These are phyloP conservation scores for Lathyrus sativus DNA, from an alignment of 306 rosid species.

Conservation along the genomic window DNA sequence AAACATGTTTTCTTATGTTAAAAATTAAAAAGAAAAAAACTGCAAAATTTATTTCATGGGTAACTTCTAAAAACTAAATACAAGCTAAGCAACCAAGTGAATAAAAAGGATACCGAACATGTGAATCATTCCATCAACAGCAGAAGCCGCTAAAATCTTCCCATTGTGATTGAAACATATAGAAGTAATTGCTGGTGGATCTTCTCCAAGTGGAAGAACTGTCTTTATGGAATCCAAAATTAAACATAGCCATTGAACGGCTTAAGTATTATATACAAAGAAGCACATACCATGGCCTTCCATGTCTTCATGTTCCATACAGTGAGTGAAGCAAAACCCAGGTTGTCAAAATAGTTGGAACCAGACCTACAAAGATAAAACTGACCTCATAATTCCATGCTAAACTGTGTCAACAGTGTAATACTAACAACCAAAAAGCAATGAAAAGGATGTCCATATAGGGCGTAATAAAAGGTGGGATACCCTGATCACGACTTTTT, in stretches of 20 bases:
- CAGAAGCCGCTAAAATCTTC: slow-evolving; percentile 92
- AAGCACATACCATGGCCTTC: slow-evolving; percentile 86
- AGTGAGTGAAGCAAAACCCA: slow-evolving; percentile 84
- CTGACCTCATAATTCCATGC: slow-evolving; percentile 24
- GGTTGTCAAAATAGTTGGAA: slow-evolving; percentile 55
- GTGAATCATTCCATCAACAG: slow-evolving; percentile 97
- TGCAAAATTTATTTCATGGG: slow-evolving; percentile 27
- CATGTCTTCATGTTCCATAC: slow-evolving; percentile 98
- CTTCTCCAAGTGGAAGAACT: slow-evolving; percentile 98
- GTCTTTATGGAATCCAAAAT: slow-evolving; percentile 74
- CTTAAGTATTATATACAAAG: slow-evolving; percentile 36
- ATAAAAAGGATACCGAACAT: slow-evolving; percentile 95
- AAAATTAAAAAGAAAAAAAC: not conserved
- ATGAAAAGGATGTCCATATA: slow-evolving; percentile 29
- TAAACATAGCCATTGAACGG: slow-evolving; percentile 45
- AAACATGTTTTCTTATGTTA: not conserved
- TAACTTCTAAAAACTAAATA: slow-evolving; percentile 18
- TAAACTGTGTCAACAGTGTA: slow-evolving; percentile 19
- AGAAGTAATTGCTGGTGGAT: slow-evolving; percentile 96
- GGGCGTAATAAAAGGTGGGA: slow-evolving; percentile 7
- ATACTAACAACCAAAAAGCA: slow-evolving; percentile 16
- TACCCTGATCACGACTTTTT: slow-evolving; percentile 13
- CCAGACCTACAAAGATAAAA: slow-evolving; percentile 59
- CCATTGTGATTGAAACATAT: slow-evolving; percentile 97
- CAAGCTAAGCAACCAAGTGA: slow-evolving; percentile 22